phyloP scores from a whole-genome alignment of 1,284 basidiomycete genomes.

The Cryptococcus hybrid region DNA sequence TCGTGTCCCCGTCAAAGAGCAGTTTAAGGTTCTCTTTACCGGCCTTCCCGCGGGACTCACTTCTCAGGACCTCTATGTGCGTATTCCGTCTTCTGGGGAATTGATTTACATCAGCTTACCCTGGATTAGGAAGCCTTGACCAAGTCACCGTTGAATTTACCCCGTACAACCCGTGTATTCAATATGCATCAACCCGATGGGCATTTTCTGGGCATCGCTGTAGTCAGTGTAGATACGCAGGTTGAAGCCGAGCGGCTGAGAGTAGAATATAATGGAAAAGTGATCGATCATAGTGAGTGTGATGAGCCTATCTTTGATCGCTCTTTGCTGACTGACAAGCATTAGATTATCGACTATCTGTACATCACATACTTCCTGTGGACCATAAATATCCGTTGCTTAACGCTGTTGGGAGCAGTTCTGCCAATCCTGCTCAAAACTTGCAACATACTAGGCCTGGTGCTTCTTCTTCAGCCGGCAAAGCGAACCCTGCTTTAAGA shows the following conservation, averaged over 20 bases:
- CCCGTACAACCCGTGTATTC: not conserved
- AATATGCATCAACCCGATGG: constrained; percentile 10
- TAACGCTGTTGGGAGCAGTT: not conserved
- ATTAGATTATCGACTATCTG: not conserved
- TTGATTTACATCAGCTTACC: not conserved
- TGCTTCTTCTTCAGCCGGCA: not conserved
- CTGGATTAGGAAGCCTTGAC: not conserved
- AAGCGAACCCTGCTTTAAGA: not conserved
- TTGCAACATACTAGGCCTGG: not conserved
- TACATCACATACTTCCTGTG: not conserved
- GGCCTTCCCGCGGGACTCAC: not conserved
- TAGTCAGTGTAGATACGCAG: not conserved
- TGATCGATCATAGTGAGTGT: constrained; percentile 1
- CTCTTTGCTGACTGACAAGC: not conserved
- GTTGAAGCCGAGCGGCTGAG: not conserved
- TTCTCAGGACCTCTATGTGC: not conserved
- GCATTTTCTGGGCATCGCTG: constrained; percentile 12
- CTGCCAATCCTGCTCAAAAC: too few relatives aligned
- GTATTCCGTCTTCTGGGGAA: not conserved
- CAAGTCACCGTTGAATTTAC: not conserved
- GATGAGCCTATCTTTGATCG: not conserved
- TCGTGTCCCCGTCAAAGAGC: not conserved
- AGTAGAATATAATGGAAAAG: not conserved
- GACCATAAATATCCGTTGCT: not conserved
- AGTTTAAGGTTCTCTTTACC: not conserved